Conservation (phyloP, 176 grass and related monocot species). For the Oryza glaberrima region DNA sequence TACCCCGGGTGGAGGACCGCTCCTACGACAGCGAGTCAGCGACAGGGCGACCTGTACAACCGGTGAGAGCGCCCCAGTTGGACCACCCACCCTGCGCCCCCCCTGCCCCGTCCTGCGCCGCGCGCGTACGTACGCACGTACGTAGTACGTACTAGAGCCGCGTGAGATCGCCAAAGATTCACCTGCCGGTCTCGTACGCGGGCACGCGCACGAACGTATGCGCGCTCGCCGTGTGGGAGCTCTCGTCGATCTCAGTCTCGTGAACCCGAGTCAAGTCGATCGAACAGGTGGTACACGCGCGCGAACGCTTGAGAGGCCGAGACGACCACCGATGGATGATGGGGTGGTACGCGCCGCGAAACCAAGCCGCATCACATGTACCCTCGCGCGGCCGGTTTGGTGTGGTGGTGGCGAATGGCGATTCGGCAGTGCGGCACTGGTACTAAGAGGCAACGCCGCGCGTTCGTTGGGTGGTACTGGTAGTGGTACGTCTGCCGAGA, state of each 20-base stretch:
- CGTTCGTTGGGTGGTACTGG: too few species aligned
- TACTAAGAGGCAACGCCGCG: too few species aligned
- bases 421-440: too few species aligned
- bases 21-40: not conserved
- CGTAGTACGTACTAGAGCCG: not conserved
- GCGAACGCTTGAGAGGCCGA: too few species aligned
- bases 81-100: too few species aligned
- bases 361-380: not conserved
- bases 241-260: not conserved
- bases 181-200: not conserved
- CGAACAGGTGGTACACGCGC: too few species aligned
- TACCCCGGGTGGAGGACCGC: not conserved
- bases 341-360: too few species aligned
- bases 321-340: too few species aligned
- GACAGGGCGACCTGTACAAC: not conserved
- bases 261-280: not conserved
- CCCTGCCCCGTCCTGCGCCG: not conserved
- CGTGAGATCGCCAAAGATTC: slow-evolving; percentile 18
- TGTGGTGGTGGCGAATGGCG: too few species aligned
- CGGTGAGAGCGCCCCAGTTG: not conserved
- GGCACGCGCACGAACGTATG: not conserved
- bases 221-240: too few species aligned
- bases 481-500: not conserved
- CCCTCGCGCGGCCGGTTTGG: too few species aligned
- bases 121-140: not conserved